Evolutionary conservation across 495 filamentous ascomycete genomes (phyloP).

Genomic region (Tetracladium marchalianum): DNA sequence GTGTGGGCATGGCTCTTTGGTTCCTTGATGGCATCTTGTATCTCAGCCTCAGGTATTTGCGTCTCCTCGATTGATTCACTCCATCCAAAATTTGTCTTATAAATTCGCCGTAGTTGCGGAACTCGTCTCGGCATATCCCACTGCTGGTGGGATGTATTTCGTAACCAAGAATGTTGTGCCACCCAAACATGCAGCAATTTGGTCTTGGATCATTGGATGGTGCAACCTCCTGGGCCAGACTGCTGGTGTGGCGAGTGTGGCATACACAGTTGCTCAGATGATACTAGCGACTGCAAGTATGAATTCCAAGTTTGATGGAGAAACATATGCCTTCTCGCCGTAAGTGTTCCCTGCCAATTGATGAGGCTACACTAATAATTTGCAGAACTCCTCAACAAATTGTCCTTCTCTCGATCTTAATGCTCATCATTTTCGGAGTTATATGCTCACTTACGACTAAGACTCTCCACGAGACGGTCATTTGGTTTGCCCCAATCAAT

Average conservation of each 20-base stretch:
- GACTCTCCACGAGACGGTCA: constrained; percentile 49
- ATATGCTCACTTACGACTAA: constrained; percentile 60
- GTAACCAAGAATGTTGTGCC: constrained; percentile 53
- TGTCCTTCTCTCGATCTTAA: constrained; percentile 47
- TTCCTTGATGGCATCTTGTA: constrained; percentile 26
- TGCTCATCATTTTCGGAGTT: constrained; percentile 47
- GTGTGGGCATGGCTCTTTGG: constrained; percentile 68
- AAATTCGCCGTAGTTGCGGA: constrained; percentile 33
- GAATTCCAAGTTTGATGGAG: constrained; percentile 40
- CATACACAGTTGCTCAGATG: constrained; percentile 50
- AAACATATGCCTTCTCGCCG: constrained; percentile 36
- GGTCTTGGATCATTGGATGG: constrained; percentile 54
- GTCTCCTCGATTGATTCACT: background rate
- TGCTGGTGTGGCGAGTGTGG: constrained; percentile 46
- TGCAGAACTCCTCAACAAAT: constrained; percentile 50
- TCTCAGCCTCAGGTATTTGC: background rate
- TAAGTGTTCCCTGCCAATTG: constrained; percentile 14
- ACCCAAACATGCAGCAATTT: constrained; percentile 43
- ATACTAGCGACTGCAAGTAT: constrained; percentile 45
- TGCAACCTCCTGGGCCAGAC: constrained; percentile 53
- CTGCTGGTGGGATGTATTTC: constrained; percentile 56
- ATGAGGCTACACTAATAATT: constrained; percentile 3
- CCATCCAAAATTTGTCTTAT: background rate
- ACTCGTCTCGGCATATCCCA: constrained; percentile 54
- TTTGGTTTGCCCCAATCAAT: constrained; percentile 70